A percentile compares a stretch with the other conserved stretches of the same genome.
Evolutionary conservation across 176 grass and related monocot species (phyloP).

Genomic region (Triticum turgidum): DNA sequence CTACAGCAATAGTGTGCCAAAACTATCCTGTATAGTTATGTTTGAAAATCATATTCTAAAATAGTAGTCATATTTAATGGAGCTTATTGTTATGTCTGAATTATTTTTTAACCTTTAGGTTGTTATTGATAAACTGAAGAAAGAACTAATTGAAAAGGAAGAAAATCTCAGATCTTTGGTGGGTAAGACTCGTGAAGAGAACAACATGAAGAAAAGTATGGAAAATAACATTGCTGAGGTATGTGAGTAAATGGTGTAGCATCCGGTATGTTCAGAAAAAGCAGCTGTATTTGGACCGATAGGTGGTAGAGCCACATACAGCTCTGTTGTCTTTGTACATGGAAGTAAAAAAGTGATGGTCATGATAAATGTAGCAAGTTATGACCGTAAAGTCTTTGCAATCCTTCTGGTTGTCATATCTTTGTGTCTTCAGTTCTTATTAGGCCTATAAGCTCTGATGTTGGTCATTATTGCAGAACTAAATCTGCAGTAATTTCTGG

Average conservation of each 20-base stretch:
- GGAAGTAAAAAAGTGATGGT: background rate
- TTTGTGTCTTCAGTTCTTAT: constrained; percentile 4
- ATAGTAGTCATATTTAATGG: background rate
- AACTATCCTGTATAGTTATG: background rate
- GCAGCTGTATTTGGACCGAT: background rate
- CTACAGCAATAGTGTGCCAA: background rate
- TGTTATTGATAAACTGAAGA: constrained; percentile 62
- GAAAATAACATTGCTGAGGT: constrained; percentile 58
- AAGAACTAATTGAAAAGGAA: constrained; percentile 52
- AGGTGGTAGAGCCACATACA: background rate
- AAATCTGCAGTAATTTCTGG: background rate
- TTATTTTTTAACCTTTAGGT: constrained; percentile 30
- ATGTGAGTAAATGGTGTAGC: constrained; percentile 23
- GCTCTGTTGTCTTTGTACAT: background rate
- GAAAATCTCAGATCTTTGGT: constrained; percentile 45
- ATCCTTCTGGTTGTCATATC: background rate
- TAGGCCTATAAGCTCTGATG: background rate
- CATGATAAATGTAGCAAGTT: background rate
- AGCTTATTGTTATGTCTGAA: too few species aligned
- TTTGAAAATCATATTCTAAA: constrained; percentile 2
- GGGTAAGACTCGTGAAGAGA: constrained; percentile 65
- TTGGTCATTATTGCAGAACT: constrained; percentile 2
- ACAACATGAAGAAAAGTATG: constrained; percentile 44
- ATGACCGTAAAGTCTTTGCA: background rate
- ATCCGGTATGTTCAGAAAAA: background rate